Evolutionary conservation across 805 yeast species (phyloP).

Genomic region (Clavispora asparagi): DNA sequence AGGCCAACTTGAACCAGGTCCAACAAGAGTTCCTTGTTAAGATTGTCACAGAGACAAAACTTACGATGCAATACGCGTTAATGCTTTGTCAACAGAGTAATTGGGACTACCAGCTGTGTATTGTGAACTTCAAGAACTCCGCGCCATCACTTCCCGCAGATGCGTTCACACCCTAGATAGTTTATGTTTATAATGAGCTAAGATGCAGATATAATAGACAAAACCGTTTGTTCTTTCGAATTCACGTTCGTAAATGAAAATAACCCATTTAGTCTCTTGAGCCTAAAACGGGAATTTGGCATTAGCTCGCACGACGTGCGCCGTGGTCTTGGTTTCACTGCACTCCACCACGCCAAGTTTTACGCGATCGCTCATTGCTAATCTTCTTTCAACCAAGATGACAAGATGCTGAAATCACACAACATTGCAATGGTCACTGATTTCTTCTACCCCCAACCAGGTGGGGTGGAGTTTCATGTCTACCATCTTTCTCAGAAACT

Average conservation of each 20-base stretch:
- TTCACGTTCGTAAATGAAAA: no score
- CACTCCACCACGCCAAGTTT: neutral
- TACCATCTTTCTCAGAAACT: slow-evolving; percentile 85
- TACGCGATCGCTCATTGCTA: neutral
- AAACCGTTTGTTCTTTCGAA: neutral
- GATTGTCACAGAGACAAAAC: slow-evolving; percentile 64
- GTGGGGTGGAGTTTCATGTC: slow-evolving; percentile 95
- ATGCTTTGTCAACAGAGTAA: slow-evolving; percentile 85
- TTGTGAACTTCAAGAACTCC: slow-evolving; percentile 65
- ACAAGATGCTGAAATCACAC: slow-evolving; percentile 9
- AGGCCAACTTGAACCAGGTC: slow-evolving; percentile 41
- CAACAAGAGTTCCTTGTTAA: slow-evolving; percentile 65
- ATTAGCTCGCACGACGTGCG: no score
- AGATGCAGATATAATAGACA: neutral
- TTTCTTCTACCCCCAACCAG: slow-evolving; percentile 97
- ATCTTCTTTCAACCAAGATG: neutral
- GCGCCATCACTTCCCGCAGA: slow-evolving; percentile 44
- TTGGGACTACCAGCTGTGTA: slow-evolving; percentile 73
- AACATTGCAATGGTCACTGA: slow-evolving; percentile 79
- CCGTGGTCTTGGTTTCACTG: no score
- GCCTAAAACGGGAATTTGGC: no score
- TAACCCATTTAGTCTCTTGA: no score
- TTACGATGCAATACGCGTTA: slow-evolving; percentile 72
- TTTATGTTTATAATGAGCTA: neutral
- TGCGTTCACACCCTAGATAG: slow-evolving; percentile 20